phyloP scores from a whole-genome alignment of 2,329 filamentous ascomycete genomes.

The Diplodia seriata region DNA sequence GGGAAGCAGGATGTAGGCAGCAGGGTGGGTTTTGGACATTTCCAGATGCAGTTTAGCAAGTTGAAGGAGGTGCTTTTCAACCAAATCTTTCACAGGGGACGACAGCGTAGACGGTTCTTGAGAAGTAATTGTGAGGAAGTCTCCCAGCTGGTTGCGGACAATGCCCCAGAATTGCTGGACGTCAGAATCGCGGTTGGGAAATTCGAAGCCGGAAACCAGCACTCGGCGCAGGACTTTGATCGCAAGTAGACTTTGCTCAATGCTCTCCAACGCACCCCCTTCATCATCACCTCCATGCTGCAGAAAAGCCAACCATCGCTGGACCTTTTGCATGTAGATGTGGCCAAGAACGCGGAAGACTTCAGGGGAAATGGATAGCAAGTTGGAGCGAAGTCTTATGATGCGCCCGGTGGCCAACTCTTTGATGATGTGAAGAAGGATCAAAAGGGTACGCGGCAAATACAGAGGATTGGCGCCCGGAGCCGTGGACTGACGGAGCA shows the following conservation, averaged over 20 bases:
- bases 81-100: slow-evolving; percentile 61
- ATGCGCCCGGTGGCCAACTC: slow-evolving; percentile 84
- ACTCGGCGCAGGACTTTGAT: slow-evolving; percentile 83
- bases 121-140: slow-evolving; percentile 71
- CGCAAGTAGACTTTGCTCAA: slow-evolving; percentile 78
- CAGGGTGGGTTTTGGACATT: slow-evolving; percentile 80
- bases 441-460: slow-evolving; percentile 74
- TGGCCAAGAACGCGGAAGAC: slow-evolving; percentile 79
- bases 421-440: slow-evolving; percentile 87
- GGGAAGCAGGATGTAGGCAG: slow-evolving; percentile 82
- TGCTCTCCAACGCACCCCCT: slow-evolving; percentile 65
- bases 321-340: slow-evolving; percentile 78
- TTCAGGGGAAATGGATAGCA: slow-evolving; percentile 82
- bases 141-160: slow-evolving; percentile 77
- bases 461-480: slow-evolving; percentile 66
- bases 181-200: slow-evolving; percentile 77
- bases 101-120: slow-evolving; percentile 61
- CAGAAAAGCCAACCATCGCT: slow-evolving; percentile 70
- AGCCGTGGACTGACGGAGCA: slow-evolving; percentile 65
- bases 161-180: slow-evolving; percentile 82
- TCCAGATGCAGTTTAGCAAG: slow-evolving; percentile 90
- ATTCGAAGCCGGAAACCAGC: slow-evolving; percentile 80
- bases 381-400: slow-evolving; percentile 73
- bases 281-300: slow-evolving; percentile 65
- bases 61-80: slow-evolving; percentile 89